Percentiles rank a stretch among this genome's conserved stretches.
These are phyloP conservation scores for Gloeopeniophorella convolvens DNA, from an alignment of 768 basidiomycete genomes.

Conservation along the genomic window DNA sequence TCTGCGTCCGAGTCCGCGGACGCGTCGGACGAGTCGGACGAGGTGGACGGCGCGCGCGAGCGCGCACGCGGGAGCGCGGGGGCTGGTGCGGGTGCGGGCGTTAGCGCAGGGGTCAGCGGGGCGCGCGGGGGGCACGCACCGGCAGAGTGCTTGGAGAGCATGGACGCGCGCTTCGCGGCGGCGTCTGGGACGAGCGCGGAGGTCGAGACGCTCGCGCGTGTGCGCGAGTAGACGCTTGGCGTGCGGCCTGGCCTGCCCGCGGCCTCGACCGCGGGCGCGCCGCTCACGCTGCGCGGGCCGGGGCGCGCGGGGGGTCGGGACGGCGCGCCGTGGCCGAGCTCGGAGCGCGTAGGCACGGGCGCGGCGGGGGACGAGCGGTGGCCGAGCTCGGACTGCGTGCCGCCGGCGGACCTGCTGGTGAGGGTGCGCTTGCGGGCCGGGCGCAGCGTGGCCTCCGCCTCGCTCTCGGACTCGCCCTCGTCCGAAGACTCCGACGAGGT, in stretches of 20 bases:
- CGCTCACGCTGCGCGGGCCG: not conserved
- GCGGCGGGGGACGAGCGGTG: slow-evolving; percentile 17
- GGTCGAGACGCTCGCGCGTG: slow-evolving; percentile 51
- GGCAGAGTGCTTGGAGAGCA: slow-evolving; percentile 17
- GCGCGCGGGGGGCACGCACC: not conserved
- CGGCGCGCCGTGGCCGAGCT: slow-evolving; percentile 14
- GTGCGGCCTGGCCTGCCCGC: slow-evolving; percentile 2
- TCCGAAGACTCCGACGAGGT: slow-evolving; percentile 33
- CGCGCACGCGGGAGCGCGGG: slow-evolving; percentile 15
- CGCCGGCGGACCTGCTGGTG: slow-evolving; percentile 13
- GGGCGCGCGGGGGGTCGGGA: not conserved
- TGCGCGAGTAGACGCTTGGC: slow-evolving; percentile 26
- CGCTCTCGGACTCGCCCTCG: slow-evolving; percentile 30
- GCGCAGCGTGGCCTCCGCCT: slow-evolving; percentile 29
- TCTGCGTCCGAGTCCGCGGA: no score
- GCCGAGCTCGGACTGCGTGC: slow-evolving; percentile 25
- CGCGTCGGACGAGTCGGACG: slow-evolving; percentile 27
- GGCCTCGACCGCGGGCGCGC: not conserved
- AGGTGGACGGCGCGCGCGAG: slow-evolving; percentile 20
- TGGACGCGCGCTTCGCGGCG: slow-evolving; percentile 46
- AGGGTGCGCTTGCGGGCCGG: slow-evolving; percentile 32
- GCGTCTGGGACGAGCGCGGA: slow-evolving; percentile 49
- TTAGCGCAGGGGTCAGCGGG: not conserved
- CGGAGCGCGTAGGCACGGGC: slow-evolving; percentile 1
- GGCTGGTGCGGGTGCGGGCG: not conserved